phyloP scores from a whole-genome alignment of 2,329 filamentous ascomycete species.

The Fusarium sp. region DNA sequence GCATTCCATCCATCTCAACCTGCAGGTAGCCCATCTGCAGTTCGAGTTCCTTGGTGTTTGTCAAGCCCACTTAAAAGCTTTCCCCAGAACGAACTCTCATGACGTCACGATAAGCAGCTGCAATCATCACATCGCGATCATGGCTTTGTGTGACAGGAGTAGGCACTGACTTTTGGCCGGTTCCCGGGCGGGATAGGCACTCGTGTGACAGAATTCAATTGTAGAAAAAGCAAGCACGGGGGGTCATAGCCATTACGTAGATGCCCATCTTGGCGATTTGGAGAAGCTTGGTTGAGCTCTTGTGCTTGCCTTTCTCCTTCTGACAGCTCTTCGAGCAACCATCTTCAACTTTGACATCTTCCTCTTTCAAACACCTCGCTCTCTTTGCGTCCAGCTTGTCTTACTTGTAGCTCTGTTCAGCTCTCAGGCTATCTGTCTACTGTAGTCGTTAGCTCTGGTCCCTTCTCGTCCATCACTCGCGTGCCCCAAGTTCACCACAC shows the following conservation, averaged over 20 bases:
- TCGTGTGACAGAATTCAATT: conserved; percentile 29
- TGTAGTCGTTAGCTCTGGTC: neutral
- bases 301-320: conserved; percentile 23
- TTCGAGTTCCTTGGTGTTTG: conserved; percentile 5
- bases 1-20: neutral
- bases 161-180: conserved; percentile 9
- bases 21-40: neutral
- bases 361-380: neutral
- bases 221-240: conserved; percentile 10
- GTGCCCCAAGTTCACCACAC: conserved; percentile 12
- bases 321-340: neutral
- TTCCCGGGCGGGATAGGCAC: conserved; percentile 4
- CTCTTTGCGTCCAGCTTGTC: neutral
- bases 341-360: conserved; percentile 2
- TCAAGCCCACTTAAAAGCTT: neutral
- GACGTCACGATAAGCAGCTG: conserved; percentile 42
- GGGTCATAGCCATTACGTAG: conserved; percentile 29
- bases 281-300: conserved; percentile 22
- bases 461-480: conserved; percentile 1
- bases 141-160: conserved; percentile 38
- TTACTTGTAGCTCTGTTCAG: neutral
- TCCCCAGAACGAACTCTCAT: conserved; percentile 29
- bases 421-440: neutral
- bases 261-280: conserved; percentile 25
- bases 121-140: conserved; percentile 36